Evolutionary conservation across 1,139 yeast species (phyloP).

Genomic region (Magnusiomyces ingens): DNA sequence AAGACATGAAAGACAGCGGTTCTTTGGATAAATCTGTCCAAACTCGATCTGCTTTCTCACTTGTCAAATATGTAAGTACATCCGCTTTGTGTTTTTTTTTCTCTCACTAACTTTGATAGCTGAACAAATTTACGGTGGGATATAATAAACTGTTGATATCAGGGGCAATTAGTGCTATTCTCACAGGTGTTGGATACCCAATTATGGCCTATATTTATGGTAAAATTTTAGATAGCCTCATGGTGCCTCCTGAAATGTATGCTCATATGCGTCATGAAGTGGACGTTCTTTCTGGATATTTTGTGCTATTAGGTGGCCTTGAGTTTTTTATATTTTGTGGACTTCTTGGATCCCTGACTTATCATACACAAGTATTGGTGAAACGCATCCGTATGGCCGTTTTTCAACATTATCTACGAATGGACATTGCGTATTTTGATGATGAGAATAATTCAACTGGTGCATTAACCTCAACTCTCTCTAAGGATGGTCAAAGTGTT

Average conservation of each 20-base stretch:
- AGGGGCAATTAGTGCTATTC: conserved; percentile 30
- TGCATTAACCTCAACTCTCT: conserved; percentile 71
- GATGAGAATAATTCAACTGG: conserved; percentile 59
- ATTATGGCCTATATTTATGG: conserved; percentile 37
- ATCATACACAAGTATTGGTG: conserved; percentile 25
- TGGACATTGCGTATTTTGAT: conserved; percentile 82
- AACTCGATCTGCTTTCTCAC: neutral
- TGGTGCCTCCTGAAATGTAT: conserved; percentile 31
- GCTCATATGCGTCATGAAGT: conserved; percentile 35
- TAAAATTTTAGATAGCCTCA: conserved; percentile 32
- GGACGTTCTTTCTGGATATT: conserved; percentile 35
- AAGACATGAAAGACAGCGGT: conserved; percentile 2
- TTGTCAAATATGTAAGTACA: neutral
- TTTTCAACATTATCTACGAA: conserved; percentile 43
- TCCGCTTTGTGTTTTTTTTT: neutral
- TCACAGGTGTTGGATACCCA: conserved; percentile 38
- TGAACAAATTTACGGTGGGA: conserved; percentile 1
- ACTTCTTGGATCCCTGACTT: conserved; percentile 6
- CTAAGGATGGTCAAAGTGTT: conserved; percentile 80
- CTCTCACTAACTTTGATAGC: neutral
- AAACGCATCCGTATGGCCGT: conserved; percentile 29
- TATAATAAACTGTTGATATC: conserved; percentile 20
- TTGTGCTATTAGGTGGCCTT: conserved; percentile 36
- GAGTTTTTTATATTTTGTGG: conserved; percentile 6
- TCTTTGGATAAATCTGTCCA: neutral